phyloP scores from a whole-genome alignment of 345 rosid species.

The Geranium rotundifolium region DNA sequence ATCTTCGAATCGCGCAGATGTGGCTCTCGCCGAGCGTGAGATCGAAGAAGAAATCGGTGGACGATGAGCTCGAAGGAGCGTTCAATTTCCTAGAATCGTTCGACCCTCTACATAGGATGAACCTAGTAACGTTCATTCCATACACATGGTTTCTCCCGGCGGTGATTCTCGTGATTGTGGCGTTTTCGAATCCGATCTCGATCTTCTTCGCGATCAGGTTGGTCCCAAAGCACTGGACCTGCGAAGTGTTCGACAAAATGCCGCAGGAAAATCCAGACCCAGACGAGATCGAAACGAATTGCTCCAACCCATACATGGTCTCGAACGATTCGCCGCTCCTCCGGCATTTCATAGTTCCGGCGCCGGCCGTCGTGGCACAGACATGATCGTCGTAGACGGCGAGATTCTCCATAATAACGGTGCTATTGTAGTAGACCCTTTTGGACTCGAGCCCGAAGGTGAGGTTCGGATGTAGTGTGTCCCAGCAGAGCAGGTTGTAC shows the following conservation, averaged over 20 bases:
- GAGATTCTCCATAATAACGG: slow-evolving; percentile 28
- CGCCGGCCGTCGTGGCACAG: slow-evolving; percentile 41
- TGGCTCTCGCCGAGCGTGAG: slow-evolving; percentile 50
- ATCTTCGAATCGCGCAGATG: slow-evolving; percentile 46
- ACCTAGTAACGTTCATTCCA: slow-evolving; percentile 48
- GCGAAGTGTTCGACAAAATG: slow-evolving; percentile 16
- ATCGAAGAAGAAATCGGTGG: slow-evolving; percentile 32
- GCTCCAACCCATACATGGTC: slow-evolving; percentile 10
- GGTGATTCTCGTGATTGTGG: slow-evolving; percentile 37
- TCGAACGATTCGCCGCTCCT: slow-evolving; percentile 16
- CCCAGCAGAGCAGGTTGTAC: slow-evolving; percentile 56
- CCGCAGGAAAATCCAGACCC: slow-evolving; percentile 75
- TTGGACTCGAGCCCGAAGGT: slow-evolving; percentile 12
- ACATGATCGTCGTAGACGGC: slow-evolving; percentile 56
- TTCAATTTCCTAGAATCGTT: slow-evolving; percentile 46
- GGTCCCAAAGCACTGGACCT: slow-evolving; percentile 48
- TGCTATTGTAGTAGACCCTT: slow-evolving; percentile 35
- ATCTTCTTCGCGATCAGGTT: slow-evolving; percentile 22
- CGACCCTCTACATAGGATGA: slow-evolving; percentile 43
- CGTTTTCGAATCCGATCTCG: slow-evolving; percentile 33
- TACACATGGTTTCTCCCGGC: slow-evolving; percentile 69
- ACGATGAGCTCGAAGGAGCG: slow-evolving; percentile 26
- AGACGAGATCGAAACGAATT: slow-evolving; percentile 43
- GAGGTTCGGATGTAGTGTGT: background rate
- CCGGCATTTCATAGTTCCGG: slow-evolving; percentile 45